Evolutionary conservation across 768 basidiomycete genomes (phyloP).

Genomic region (Scleroderma bovista): DNA sequence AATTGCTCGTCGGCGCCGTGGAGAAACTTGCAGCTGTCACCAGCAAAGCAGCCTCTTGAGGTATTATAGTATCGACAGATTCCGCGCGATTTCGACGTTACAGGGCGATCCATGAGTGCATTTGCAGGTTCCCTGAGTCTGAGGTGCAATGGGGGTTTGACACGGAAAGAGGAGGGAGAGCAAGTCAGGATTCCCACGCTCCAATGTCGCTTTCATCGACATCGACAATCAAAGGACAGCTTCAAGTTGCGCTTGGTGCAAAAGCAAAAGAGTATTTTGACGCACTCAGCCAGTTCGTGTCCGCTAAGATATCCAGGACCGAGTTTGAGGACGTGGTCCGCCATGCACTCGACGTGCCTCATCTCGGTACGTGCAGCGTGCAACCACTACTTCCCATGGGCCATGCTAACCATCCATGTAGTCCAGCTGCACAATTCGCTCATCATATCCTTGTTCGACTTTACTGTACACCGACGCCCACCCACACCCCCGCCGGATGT

Average conservation of each 20-base stretch:
- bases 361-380: constrained; percentile 35
- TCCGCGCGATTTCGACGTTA: constrained; percentile 67
- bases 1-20: constrained; percentile 50
- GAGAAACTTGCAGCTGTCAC: constrained; percentile 69
- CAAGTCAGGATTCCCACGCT: constrained; percentile 6
- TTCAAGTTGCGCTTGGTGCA: constrained; percentile 53
- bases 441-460: constrained; percentile 78
- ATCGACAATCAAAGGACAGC: constrained; percentile 63
- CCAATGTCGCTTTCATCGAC: constrained; percentile 74
- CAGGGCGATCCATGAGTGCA: constrained; percentile 44
- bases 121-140: constrained; percentile 1
- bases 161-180: not conserved
- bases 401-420: constrained; percentile 22
- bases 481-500: constrained; percentile 58
- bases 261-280: constrained; percentile 59
- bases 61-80: constrained; percentile 63
- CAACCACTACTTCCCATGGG: not conserved
- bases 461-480: constrained; percentile 64
- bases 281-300: constrained; percentile 60
- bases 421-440: constrained; percentile 82
- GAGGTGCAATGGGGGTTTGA: constrained; percentile 2
- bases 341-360: constrained; percentile 53
- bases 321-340: constrained; percentile 75
- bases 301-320: constrained; percentile 59
- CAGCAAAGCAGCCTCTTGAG: constrained; percentile 64